Conservation (phyloP, 2,329 filamentous ascomycete species). For the Talaromyces atroroseus region DNA sequence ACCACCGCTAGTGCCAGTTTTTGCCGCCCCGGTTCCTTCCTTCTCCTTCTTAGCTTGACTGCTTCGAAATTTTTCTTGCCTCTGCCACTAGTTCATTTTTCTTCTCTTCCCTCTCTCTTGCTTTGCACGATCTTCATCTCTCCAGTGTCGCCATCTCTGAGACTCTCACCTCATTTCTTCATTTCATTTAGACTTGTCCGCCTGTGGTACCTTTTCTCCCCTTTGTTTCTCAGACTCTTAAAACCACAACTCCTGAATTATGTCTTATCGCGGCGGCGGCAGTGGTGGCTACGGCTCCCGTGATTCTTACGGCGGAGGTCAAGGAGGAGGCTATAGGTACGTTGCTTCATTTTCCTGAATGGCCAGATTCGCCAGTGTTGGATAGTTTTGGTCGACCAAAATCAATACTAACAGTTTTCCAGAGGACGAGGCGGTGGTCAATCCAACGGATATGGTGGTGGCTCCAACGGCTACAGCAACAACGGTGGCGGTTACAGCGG, state of each 20-base stretch:
- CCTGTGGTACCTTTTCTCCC: background rate
- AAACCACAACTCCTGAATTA: conserved; percentile 34
- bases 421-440: conserved; percentile 39
- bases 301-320: conserved; percentile 45
- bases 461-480: conserved; percentile 44
- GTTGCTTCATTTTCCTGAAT: conserved; percentile 15
- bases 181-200: background rate
- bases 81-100: background rate
- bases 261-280: conserved; percentile 61
- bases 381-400: background rate
- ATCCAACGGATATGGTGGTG: conserved; percentile 38
- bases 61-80: background rate
- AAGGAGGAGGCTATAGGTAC: conserved; percentile 51
- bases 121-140: background rate
- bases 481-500: conserved; percentile 28
- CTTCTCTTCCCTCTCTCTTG: background rate
- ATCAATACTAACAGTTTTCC: conserved; percentile 4
- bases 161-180: background rate
- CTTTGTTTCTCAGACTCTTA: background rate
- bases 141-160: background rate
- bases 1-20: background rate
- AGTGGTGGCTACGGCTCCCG: conserved; percentile 38
- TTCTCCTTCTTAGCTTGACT: background rate
- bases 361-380: background rate
- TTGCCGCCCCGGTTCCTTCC: background rate